Evolutionary conservation across 2,329 filamentous ascomycete species (phyloP), one percentile per base, ranked within the genome.

Genomic region (Grosmannia serpens): DNA sequence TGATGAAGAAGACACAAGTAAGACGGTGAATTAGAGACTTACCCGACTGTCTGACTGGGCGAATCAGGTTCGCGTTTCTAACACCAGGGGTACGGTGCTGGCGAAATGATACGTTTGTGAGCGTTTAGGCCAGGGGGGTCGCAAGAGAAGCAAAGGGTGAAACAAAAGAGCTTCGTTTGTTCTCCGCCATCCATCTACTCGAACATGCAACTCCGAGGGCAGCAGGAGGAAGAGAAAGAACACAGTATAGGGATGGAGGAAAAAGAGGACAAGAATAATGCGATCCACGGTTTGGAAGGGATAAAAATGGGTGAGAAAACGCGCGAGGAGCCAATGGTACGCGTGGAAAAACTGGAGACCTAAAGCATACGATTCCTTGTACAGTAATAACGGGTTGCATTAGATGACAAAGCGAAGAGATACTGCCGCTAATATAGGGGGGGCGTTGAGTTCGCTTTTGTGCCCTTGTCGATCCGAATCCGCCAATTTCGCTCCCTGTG

Each of bases 401-500:
- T 17, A 26, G 26, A 50, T 50, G 47, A 50, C 47, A 50, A 50
- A 50, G 47, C 47, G 17, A 29, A 2, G 24, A 27, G 47, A 50
- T 29, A 50, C 20, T 15, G 11, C 24, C 53, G 38, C 53, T 55
- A 54, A 41, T 26, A 27, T 33, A 27, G 20, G 41, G 38, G 41
- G 20, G 20, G 41, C 8, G 2, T 9, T 15, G 26, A 13, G 29
- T 17, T 9, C 15, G 11, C 31, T 8, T 20, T 33, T 20, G 20
- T n/a, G 44, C n/a, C 56, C 35, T 38, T 26, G 57, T 50, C 57
- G 57, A 58, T 58, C 57, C 52, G 57, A 51, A 27, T 49, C 44
- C 29, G 29, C 46, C 57, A 58, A 58, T 58, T 58, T 58, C 46
- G n/a, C 35, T 24, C 44, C 55, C 27, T 53, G 33, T 53, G 33